Conservation (phyloP, 2,329 filamentous ascomycete species). For the Alternaria brassicicola region DNA sequence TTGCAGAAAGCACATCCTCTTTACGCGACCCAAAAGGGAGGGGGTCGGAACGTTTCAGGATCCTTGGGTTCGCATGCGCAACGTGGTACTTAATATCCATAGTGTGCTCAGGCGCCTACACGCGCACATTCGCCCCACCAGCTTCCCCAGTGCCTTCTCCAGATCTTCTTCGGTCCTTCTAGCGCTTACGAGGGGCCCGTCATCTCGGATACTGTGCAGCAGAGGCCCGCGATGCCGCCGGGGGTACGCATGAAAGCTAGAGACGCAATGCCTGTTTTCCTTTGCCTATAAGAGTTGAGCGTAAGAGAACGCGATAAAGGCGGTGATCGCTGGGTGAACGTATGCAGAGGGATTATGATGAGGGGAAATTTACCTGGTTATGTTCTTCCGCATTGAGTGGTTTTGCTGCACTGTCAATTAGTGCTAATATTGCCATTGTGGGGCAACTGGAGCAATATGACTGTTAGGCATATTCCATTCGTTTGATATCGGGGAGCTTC, state of each 20-base stretch:
- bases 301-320: background rate
- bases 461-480: background rate
- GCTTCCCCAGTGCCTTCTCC: constrained; percentile 17
- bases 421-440: constrained; percentile 11
- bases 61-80: constrained; percentile 10
- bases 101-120: constrained; percentile 14
- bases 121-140: constrained; percentile 15
- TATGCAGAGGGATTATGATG: background rate
- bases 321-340: background rate
- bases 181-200: constrained; percentile 23
- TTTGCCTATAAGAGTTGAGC: constrained; percentile 5
- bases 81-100: constrained; percentile 22
- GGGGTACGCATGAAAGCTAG: constrained; percentile 11
- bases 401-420: constrained; percentile 6
- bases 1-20: background rate
- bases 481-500: background rate
- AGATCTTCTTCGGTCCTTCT: constrained; percentile 28
- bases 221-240: constrained; percentile 12
- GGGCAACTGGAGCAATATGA: background rate
- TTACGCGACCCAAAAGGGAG: constrained; percentile 4
- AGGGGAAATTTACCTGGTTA: constrained; percentile 3
- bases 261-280: constrained; percentile 6
- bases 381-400: background rate
- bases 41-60: constrained; percentile 7
- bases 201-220: constrained; percentile 21